Percentiles rank a stretch among this genome's conserved stretches.
phyloP scores from a whole-genome alignment of 2,329 filamentous ascomycete species.

The Penicillium sp. region DNA sequence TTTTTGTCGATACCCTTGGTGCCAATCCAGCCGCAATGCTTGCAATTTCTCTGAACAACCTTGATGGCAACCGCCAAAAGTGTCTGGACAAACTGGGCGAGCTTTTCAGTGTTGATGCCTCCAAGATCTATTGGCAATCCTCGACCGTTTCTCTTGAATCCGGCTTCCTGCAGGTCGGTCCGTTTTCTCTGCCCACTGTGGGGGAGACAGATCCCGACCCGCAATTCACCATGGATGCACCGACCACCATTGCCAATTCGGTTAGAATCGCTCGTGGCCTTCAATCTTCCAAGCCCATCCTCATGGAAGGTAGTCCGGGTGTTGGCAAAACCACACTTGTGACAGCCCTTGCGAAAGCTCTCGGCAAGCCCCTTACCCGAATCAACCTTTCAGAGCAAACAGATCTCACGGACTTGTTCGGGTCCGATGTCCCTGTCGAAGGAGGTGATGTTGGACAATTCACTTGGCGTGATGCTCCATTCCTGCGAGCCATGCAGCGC shows the following conservation, averaged over 20 bases:
- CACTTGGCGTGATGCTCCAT: conserved; percentile 92
- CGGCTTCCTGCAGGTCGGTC: conserved; percentile 65
- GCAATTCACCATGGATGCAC: conserved; percentile 79
- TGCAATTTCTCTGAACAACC: conserved; percentile 67
- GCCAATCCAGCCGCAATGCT: conserved; percentile 91
- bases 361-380: conserved; percentile 79
- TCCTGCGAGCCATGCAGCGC: conserved; percentile 92
- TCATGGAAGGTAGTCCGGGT: conserved; percentile 95
- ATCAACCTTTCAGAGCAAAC: conserved; percentile 99
- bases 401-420: conserved; percentile 95
- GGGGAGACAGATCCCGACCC: conserved; percentile 54
- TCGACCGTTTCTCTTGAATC: conserved; percentile 60
- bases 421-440: conserved; percentile 92
- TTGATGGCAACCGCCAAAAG: conserved; percentile 68
- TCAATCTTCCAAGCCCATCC: conserved; percentile 84
- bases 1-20: conserved; percentile 93
- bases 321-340: conserved; percentile 97
- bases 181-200: conserved; percentile 67
- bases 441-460: conserved; percentile 90
- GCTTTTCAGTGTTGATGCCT: conserved; percentile 66
- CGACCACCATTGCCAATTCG: conserved; percentile 84
- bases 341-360: conserved; percentile 75
- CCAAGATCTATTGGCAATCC: conserved; percentile 63
- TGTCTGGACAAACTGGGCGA: conserved; percentile 73
- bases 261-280: conserved; percentile 89